Percentiles rank a stretch among this genome's conserved stretches.
These are phyloP conservation scores for Nannochloropsis gaditana DNA, from an alignment of 108 stramenopile genomes.

Conservation along the genomic window DNA sequence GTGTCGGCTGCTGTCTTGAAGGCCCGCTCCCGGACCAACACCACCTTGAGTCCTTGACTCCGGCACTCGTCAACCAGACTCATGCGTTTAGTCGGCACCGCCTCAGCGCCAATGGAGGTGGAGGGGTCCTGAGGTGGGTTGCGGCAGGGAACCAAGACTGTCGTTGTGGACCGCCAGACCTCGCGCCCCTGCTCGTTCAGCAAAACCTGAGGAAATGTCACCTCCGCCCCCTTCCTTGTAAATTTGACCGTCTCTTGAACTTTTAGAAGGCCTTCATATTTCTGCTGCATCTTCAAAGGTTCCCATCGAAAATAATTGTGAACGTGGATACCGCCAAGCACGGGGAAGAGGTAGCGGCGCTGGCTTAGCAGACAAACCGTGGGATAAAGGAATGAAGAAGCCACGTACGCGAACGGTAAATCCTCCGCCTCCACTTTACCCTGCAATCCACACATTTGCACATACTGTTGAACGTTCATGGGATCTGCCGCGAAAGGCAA, in stretches of 20 bases:
- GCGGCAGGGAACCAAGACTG: slow-evolving; percentile 10
- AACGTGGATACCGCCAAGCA: not conserved
- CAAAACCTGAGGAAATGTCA: slow-evolving; percentile 1
- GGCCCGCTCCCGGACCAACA: not conserved
- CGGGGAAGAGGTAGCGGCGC: slow-evolving; percentile 8
- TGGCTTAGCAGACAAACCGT: not conserved
- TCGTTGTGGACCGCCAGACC: not conserved
- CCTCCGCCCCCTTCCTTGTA: not conserved
- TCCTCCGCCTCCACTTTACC: not conserved
- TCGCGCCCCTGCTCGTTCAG: not conserved
- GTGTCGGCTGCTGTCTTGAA: not conserved
- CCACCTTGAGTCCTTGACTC: not conserved
- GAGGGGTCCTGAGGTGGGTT: not conserved
- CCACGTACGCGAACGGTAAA: slow-evolving; percentile 1
- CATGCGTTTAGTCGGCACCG: not conserved
- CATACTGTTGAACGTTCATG: not conserved
- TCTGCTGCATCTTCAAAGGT: not conserved
- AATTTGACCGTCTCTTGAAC: slow-evolving; percentile 8
- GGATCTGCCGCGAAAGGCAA: not conserved
- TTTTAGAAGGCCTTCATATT: not conserved
- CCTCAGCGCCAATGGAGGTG: not conserved
- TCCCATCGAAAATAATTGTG: slow-evolving; percentile 11
- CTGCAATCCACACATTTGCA: not conserved
- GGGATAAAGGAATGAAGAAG: not conserved
- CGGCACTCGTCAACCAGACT: not conserved